Evolutionary conservation across 2,329 filamentous ascomycete genomes (phyloP).

Genomic region (Pseudocercospora cruenta): DNA sequence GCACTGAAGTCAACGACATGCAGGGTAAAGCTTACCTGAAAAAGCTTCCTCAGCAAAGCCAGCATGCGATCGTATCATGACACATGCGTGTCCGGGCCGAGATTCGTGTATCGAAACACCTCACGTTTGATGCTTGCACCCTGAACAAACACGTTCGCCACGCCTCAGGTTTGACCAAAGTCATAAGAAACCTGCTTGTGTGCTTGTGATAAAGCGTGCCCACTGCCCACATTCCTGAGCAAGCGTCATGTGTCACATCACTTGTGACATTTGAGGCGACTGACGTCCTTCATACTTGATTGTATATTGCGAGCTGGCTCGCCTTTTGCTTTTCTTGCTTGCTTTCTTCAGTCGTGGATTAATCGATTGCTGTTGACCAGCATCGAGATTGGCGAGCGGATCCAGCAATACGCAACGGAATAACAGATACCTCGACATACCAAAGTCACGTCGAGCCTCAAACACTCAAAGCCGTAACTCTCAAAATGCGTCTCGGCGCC

Average conservation of each 20-base stretch:
- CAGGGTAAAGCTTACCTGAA: not conserved
- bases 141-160: not conserved
- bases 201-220: not conserved
- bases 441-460: not conserved
- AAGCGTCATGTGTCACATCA: not conserved
- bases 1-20: not conserved
- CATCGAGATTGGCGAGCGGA: not conserved
- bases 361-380: not conserved
- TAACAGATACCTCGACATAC: not conserved
- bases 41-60: not conserved
- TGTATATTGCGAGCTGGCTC: not conserved
- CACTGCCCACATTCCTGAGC: not conserved
- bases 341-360: not conserved
- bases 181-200: not conserved
- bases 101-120: conserved; percentile 1
- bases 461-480: not conserved
- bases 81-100: not conserved
- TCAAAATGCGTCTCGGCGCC: not conserved
- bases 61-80: conserved; percentile 1
- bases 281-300: not conserved
- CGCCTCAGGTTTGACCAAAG: not conserved
- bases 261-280: not conserved
- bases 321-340: not conserved
- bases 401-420: not conserved
- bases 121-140: conserved; percentile 2